Evolutionary conservation across 495 filamentous ascomycete species (phyloP), one percentile per base, ranked within the genome.

Genomic region (Chaetomium fimeti): DNA sequence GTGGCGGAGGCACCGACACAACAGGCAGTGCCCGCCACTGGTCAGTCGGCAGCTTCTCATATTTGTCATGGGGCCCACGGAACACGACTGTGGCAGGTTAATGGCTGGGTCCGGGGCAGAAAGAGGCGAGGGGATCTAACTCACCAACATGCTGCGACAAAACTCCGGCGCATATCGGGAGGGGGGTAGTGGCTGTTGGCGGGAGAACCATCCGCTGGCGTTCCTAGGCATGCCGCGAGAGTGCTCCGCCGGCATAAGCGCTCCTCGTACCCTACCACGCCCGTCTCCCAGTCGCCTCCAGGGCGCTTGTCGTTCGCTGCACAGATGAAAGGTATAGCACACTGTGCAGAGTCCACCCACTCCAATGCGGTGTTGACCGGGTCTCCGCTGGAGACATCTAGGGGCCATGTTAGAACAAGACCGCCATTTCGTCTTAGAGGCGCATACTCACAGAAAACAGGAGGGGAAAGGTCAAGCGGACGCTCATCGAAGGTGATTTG

Each of bases 261-360:
- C 70, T 91, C 74, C 62, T 92, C 89, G 32, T 88, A 89, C 22
- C 87, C 87, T 60, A 88, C 84, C 40, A 82, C 79, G 28, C 87
- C 88, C 6, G 87, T 88, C 67, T 91, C 88, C 89, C 89, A 92
- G 63, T 91, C 89, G 3, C 89, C 89, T 0, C 89, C 89, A 1
- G 89, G 78, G 36, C 88, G 80, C 66, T 86, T 89, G 69, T 92
- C 89, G 70, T 91, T 88, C 13, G 89, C 89, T 56, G 87, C 84
- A 68, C 88, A 91, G 62, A 92, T 84, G 40, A 91, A 86, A 7
- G 89, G 85, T 60, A 92, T 83, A 36, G 69, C 68, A 24, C 55
- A 71, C 43, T 62, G 69, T 59, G 57, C 62, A 48, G 61, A 64
- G 64, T 62, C 49, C 24, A 65, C 81, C 87, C 87, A 91, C 61